Evolutionary conservation across 345 rosid species (phyloP), one percentile per base, ranked within the genome.

Genomic region (Diplotaxis tenuifolia): DNA sequence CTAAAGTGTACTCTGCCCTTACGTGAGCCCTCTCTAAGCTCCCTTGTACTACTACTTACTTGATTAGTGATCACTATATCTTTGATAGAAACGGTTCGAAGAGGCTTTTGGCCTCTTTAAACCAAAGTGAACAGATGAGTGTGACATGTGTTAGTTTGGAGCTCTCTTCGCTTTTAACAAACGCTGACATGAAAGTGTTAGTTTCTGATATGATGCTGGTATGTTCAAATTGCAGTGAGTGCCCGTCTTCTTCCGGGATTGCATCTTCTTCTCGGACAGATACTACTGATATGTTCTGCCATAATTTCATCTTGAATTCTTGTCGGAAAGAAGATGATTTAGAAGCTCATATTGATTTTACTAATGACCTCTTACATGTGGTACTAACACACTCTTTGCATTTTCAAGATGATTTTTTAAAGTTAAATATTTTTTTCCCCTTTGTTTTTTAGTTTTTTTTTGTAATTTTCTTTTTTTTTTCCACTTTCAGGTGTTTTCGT

Each of bases 361-460:
- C 96, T 1, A 96, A 92, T 73, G 99, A 95, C 71, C 72, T 95
- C 25, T 81, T 95, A 80, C 99, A 95, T 74, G 86, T 87, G 99
- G 97, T 92, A 85, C 70, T n/a, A n/a, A n/a, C 14, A 29, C n/a
- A 0, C n/a, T 12, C 16, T 1, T 42, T 42, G 50, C 50, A 42
- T n/a, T 42, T 15, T 14, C n/a, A 42, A 42, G 18, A 14, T 42
- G n/a, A 42, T 0, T 2, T 36, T 9, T 11, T n/a, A n/a, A 9
- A 10, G 42, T 10, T 36, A 36, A 9, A 27, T 11, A 12, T 2
- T 57, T 78, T 56, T 49, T 18, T 53, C 47, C 22, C 47, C 1
- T 32, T 18, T 70, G 23, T 0, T 32, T 28, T 45, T 72, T 2
- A 4, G 32, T 2, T 56, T 75, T 19, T 22, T 15, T 6, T 47